Base-by-base conservation (phyloP, 345 rosid genomes). In the Hypericum androsaemum region DNA sequence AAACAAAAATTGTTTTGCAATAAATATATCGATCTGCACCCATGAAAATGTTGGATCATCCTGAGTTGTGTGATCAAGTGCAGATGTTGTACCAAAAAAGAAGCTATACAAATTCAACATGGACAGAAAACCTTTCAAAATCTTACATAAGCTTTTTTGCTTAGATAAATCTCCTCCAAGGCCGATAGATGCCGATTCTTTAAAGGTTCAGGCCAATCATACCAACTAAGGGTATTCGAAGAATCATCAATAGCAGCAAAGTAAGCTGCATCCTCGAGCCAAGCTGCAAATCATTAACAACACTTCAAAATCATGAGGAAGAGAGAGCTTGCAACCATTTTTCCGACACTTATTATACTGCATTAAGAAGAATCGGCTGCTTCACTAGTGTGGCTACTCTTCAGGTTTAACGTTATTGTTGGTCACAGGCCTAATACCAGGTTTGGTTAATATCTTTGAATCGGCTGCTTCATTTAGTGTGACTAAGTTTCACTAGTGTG, bases 191-290 rank as follows among this genome's bases (percentile, higher is more conserved):
- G 88, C 50, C 89, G 83, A 56, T 77, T 72, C 71, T 79, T 84
- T 46, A 87, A 64, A 43, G 89, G 78, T 62, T 81, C 78, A 32
- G 95, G 96, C 98, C 98, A 90, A 28, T 82, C 76, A 57, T 76
- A 87, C 98, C 96, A 90, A 65, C 80, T 84, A 43, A 71, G 44
- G 44, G 87, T 57, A 57, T 82, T 64, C 57, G 74, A 62, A 32
- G 73, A 65, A 65, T 71, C 69, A 59, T 87, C 78, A 59, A 90
- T 84, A 50, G 96, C 98, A 65, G 96, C 92, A 77, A 90, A 90
- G 71, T 82, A 84, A 44, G 98, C 92, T 50, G 96, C 90, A 71
- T 90, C 98, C 71, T 82, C 86, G 56, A 90, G 96, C 98, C 98
- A 90, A 64, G 96, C 98, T 90, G 59, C 28, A 48, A 68, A 51